Base-by-base conservation (phyloP, 306 rosid species). In the Rosa multiflora region DNA sequence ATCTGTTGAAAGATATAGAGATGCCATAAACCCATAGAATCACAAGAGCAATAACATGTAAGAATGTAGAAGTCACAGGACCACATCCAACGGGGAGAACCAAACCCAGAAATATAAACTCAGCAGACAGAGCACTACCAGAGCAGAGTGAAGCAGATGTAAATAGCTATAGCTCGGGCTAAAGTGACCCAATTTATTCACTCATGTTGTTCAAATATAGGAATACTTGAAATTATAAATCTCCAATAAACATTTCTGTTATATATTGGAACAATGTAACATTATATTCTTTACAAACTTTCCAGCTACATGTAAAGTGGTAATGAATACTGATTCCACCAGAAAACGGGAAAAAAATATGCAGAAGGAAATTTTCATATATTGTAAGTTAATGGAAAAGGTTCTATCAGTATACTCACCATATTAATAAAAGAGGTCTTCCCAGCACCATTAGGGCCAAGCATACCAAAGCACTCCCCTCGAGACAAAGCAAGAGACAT, bases 391-490 rank as follows among this genome's bases (percentile, higher is more conserved):
- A 59, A 52, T 64, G 23, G n/a, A 77, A 64, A 40, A 80, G 68
- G 29, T 63, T 40, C 49, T 48, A 35, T 61, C 43, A 53, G 48
- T 37, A 76, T 62, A 81, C 98, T 87, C 62, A 94, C 98, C 98
- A 94, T 94, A 79, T 79, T 94, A 82, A 94, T 94, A 84, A 92
- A 94, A 78, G 98, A 92, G 76, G 98, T 94, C 82, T 94, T 94
- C 64, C 97, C 98, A 9, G 98, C 98, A 73, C 98, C 98, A 49
- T 94, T 94, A 37, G 97, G 98, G 67, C 98, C 98, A 73, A 94
- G 97, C 97, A 92, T 94, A 77, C 98, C 97, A 74, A 94, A 94
- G 88, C 98, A 94, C 73, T 92, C 97, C 37, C 97, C 97, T 70
- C 85, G 91, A 78, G 97, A 89, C 85, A 94, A 82, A 78, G 97